Conservation (phyloP, 305 asterid species). For the Solanum chacoense region DNA sequence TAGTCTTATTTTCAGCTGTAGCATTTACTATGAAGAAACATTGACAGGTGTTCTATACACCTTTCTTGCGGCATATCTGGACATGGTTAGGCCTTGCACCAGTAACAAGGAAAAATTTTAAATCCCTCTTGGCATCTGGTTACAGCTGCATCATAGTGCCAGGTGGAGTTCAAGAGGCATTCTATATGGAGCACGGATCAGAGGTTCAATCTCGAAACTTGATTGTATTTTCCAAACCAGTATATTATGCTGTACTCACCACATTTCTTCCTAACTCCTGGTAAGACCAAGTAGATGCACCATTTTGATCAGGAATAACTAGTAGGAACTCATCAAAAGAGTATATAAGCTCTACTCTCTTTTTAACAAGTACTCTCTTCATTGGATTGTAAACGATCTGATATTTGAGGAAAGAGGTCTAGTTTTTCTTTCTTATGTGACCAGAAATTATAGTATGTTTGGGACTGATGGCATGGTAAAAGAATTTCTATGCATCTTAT, state of each 20-base stretch:
- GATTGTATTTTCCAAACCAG: not conserved
- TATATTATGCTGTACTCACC: not conserved
- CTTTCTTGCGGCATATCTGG: constrained; percentile 94
- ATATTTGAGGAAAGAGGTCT: not conserved
- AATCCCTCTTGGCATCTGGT: constrained; percentile 64
- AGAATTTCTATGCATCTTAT: not conserved
- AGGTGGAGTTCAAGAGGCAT: constrained; percentile 90
- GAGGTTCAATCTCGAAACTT: constrained; percentile 44
- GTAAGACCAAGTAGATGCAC: not conserved
- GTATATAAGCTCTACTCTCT: not conserved
- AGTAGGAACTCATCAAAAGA: not conserved
- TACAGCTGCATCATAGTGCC: constrained; percentile 87
- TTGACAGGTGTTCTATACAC: constrained; percentile 78
- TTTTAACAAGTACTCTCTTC: not conserved
- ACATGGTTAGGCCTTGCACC: constrained; percentile 88
- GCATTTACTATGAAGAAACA: constrained; percentile 1
- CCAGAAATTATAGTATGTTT: not conserved
- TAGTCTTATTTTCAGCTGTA: not conserved
- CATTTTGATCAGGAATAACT: not conserved
- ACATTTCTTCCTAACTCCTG: not conserved
- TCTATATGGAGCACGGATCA: constrained; percentile 67
- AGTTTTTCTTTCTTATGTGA: not conserved
- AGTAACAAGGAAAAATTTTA: constrained; percentile 58
- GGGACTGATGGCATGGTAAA: not conserved
- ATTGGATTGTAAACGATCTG: not conserved